These are phyloP conservation scores for Neostapfia colusana DNA, from an alignment of 176 grass and related monocot species.

Conservation along the genomic window DNA sequence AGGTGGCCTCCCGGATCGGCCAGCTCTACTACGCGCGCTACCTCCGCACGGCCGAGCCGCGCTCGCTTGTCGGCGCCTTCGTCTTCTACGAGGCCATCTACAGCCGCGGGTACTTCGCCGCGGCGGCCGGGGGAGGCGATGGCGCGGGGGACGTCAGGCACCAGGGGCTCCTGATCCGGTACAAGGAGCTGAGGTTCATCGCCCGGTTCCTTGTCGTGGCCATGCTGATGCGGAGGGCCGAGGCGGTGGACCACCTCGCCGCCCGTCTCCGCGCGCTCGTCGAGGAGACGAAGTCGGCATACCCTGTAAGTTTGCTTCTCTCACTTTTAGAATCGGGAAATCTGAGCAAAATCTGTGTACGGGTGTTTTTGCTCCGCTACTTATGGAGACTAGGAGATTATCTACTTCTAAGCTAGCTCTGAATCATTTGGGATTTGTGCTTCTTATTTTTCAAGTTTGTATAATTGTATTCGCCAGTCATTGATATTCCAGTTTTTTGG, in stretches of 20 bases:
- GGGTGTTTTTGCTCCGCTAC: neutral
- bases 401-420: neutral
- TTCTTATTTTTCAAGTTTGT: neutral
- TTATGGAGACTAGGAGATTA: neutral
- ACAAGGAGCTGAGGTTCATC: slow-evolving; percentile 88
- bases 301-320: slow-evolving; percentile 59
- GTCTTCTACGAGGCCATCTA: slow-evolving; percentile 99
- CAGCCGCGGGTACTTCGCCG: slow-evolving; percentile 78
- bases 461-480: neutral
- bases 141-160: slow-evolving; percentile 23
- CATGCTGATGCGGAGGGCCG: slow-evolving; percentile 68
- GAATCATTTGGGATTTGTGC: neutral
- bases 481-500: neutral
- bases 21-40: slow-evolving; percentile 97
- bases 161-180: slow-evolving; percentile 66
- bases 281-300: slow-evolving; percentile 68
- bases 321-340: slow-evolving; percentile 15
- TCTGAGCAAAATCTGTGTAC: neutral
- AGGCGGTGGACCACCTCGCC: slow-evolving; percentile 71
- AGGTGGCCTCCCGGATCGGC: slow-evolving; percentile 96
- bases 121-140: slow-evolving; percentile 26
- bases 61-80: slow-evolving; percentile 86
- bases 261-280: slow-evolving; percentile 70
- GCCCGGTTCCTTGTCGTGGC: slow-evolving; percentile 83
- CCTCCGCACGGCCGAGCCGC: slow-evolving; percentile 89